Conservation (phyloP, 2,329 filamentous ascomycete species). For the Aspergillus cejpii region DNA sequence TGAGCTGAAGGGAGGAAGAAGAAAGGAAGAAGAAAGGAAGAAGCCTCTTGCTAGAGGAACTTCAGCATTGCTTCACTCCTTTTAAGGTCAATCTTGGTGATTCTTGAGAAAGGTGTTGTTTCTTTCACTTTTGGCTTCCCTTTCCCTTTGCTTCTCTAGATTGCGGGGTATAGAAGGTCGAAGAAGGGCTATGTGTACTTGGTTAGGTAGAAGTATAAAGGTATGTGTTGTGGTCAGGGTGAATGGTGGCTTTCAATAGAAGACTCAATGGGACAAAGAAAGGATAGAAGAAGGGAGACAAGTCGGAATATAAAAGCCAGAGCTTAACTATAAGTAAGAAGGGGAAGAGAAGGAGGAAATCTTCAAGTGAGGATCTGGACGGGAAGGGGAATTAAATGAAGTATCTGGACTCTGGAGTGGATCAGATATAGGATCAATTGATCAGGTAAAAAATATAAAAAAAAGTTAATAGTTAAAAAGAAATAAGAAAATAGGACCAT, state of each 20-base stretch:
- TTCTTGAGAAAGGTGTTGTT: conserved; percentile 4
- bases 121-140: conserved; percentile 1
- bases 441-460: conserved; percentile 27
- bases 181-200: conserved; percentile 11
- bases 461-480: conserved; percentile 2
- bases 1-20: conserved; percentile 15
- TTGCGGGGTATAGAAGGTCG: neutral
- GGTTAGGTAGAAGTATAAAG: conserved; percentile 6
- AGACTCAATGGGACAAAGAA: conserved; percentile 4
- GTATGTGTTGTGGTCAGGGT: conserved; percentile 3
- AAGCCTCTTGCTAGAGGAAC: conserved; percentile 19
- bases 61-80: conserved; percentile 21
- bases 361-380: conserved; percentile 14
- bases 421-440: conserved; percentile 34
- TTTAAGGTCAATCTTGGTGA: conserved; percentile 7
- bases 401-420: conserved; percentile 26
- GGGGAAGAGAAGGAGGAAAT: conserved; percentile 8
- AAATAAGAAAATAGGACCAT: conserved; percentile 6
- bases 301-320: conserved; percentile 2
- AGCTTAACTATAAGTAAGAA: conserved; percentile 5
- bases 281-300: neutral
- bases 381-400: conserved; percentile 28
- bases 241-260: neutral
- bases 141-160: conserved; percentile 4
- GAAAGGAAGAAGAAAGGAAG: conserved; percentile 23